Evolutionary conservation across 2,329 filamentous ascomycete species (phyloP), one percentile per base, ranked within the genome.

Genomic region (Onygenales sp.): DNA sequence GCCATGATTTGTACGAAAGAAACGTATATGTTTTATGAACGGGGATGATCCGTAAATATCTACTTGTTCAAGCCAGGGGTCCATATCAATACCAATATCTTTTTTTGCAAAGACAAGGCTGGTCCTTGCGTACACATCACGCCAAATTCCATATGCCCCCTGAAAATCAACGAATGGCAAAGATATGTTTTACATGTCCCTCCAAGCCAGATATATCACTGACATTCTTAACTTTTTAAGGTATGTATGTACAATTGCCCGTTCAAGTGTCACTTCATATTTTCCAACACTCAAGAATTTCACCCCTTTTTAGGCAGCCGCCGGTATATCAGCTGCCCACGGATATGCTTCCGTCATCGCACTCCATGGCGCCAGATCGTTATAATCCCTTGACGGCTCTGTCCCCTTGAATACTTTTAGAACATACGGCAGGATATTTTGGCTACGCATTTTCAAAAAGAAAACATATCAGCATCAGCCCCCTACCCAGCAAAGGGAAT

Each of bases 341-440:
- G 74, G 74, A 58, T 71, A 78, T 0, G 74, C 67, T 14, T 71
- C 69, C 1, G 72, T 65, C 68, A 77, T 70, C 1, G 72, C 69
- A 13, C 68, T 70, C 52, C 74, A 77, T 7, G 66, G 70, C 2
- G 71, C 69, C 32, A 76, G 57, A 58, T 73, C 68, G 57, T 73
- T 67, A 60, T 72, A 77, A 59, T 77, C 69, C 61, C 72, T 72
- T 10, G 68, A 73, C 44, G 72, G 71, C n/a, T 67, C 66, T 55
- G 71, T 70, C 17, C 73, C 74, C 54, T 75, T 71, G 33, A 77
- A 66, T 27, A 76, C 67, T 59, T 76, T 74, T 54, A 73, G 68
- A 21, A 77, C 75, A 60, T 73, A 77, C 3, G 75, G 74, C 46
- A 77, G 59, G 6, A 78, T 68, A 52, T 72, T 70, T n/a, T 70